A percentile compares a stretch with the other conserved stretches of the same genome.
phyloP scores from a whole-genome alignment of 805 yeast genomes.

The Candida xyloterini region DNA sequence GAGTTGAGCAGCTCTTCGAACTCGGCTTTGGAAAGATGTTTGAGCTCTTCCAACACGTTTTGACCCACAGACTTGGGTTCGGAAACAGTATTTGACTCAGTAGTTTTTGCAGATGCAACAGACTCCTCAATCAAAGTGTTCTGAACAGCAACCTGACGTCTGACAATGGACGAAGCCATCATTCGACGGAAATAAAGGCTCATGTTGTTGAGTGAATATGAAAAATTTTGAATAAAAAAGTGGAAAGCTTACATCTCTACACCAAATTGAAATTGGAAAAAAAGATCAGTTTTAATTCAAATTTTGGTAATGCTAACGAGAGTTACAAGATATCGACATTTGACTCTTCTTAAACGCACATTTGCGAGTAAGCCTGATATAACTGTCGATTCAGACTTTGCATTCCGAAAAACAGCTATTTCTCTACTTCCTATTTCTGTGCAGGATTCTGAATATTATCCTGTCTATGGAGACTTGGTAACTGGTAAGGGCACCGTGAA shows the following conservation, averaged over 20 bases:
- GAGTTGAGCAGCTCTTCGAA: constrained; percentile 26
- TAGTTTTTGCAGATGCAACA: not conserved
- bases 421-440: constrained; percentile 4
- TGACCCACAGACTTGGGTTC: not conserved
- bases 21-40: constrained; percentile 24
- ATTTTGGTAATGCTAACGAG: not conserved
- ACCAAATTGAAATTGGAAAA: not conserved
- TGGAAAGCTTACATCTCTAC: not conserved
- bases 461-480: constrained; percentile 17
- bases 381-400: constrained; percentile 33
- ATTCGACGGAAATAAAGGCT: constrained; percentile 7
- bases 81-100: not conserved
- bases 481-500: constrained; percentile 11
- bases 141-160: constrained; percentile 5
- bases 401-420: constrained; percentile 28
- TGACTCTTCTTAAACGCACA: not conserved
- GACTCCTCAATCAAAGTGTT: not conserved
- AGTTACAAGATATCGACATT: not conserved
- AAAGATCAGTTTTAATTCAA: not conserved
- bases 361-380: constrained; percentile 11
- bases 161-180: constrained; percentile 2
- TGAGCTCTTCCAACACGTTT: constrained; percentile 14
- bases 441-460: constrained; percentile 29
- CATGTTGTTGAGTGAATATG: constrained; percentile 6
- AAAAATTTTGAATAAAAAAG: constrained; percentile 9